These are phyloP conservation scores for Bisporella sp. DNA, from an alignment of 2,329 filamentous ascomycete genomes.

Conservation along the genomic window DNA sequence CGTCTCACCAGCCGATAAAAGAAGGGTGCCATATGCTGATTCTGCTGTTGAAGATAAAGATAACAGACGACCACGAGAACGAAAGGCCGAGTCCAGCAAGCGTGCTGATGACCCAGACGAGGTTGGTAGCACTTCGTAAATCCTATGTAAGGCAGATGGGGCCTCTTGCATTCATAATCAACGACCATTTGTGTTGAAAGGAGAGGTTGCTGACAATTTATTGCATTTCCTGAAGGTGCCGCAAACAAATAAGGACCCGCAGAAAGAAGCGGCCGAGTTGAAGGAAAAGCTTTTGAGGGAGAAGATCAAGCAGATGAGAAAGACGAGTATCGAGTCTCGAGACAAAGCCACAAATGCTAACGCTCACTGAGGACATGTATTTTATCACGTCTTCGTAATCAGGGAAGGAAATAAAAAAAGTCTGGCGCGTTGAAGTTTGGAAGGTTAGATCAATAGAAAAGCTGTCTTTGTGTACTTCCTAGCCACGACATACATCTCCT, in stretches of 20 bases:
- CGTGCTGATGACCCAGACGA: slow-evolving; percentile 26
- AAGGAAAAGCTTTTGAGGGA: slow-evolving; percentile 45
- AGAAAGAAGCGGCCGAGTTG: slow-evolving; percentile 34
- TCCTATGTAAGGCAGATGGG: slow-evolving; percentile 28
- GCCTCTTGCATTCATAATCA: slow-evolving; percentile 26
- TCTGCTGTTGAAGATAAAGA: slow-evolving; percentile 49
- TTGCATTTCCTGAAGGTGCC: background rate
- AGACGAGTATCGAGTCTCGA: slow-evolving; percentile 34
- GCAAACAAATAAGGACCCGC: slow-evolving; percentile 20
- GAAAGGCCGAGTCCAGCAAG: slow-evolving; percentile 16
- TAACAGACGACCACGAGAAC: slow-evolving; percentile 26
- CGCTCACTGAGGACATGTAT: slow-evolving; percentile 30
- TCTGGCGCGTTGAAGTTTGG: too few species aligned
- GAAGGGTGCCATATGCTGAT: slow-evolving; percentile 34
- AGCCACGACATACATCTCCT: too few species aligned
- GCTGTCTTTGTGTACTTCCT: too few species aligned
- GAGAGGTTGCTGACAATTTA: too few species aligned
- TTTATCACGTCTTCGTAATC: background rate
- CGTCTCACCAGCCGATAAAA: slow-evolving; percentile 38
- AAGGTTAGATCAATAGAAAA: too few species aligned
- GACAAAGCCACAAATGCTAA: slow-evolving; percentile 37
- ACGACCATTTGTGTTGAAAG: background rate
- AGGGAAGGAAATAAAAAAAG: background rate
- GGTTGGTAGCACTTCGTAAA: slow-evolving; percentile 35
- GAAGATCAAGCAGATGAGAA: slow-evolving; percentile 49